A percentile compares a stretch with the other conserved stretches of the same genome.
Evolutionary conservation across 2,329 filamentous ascomycete genomes (phyloP).

Genomic region (Phialophora macrospora): DNA sequence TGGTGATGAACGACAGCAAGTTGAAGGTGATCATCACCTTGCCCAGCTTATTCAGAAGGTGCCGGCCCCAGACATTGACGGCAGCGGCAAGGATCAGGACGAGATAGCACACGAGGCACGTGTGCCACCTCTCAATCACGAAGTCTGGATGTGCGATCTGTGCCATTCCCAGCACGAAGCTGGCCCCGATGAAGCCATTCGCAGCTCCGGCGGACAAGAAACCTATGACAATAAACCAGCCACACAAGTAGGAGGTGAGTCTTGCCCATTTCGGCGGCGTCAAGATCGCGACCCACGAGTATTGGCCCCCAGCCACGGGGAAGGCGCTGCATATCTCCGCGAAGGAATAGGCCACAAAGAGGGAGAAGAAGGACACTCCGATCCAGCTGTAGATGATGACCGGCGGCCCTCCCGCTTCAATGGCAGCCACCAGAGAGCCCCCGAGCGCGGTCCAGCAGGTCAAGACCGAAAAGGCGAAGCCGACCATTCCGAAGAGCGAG

Average conservation of each 20-base stretch:
- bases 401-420: constrained; percentile 62
- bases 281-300: constrained; percentile 57
- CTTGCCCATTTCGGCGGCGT: constrained; percentile 55
- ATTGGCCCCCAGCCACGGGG: constrained; percentile 57
- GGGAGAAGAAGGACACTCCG: constrained; percentile 56
- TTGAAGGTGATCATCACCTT: constrained; percentile 54
- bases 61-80: constrained; percentile 58
- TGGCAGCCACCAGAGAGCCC: constrained; percentile 61
- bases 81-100: constrained; percentile 53
- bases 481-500: constrained; percentile 62
- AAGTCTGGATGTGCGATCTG: constrained; percentile 59
- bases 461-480: constrained; percentile 64
- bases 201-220: constrained; percentile 39
- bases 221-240: constrained; percentile 58
- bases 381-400: constrained; percentile 65
- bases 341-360: constrained; percentile 63
- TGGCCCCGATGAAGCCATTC: constrained; percentile 52
- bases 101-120: constrained; percentile 58
- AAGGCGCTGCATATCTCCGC: constrained; percentile 57
- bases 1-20: constrained; percentile 57
- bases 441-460: constrained; percentile 63
- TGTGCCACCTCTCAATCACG: constrained; percentile 62
- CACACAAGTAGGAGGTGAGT: constrained; percentile 52
- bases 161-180: constrained; percentile 61
- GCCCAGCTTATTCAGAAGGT: constrained; percentile 58